Evolutionary conservation across 331 rosid species (phyloP).

Genomic region (Prunus yedoensis): DNA sequence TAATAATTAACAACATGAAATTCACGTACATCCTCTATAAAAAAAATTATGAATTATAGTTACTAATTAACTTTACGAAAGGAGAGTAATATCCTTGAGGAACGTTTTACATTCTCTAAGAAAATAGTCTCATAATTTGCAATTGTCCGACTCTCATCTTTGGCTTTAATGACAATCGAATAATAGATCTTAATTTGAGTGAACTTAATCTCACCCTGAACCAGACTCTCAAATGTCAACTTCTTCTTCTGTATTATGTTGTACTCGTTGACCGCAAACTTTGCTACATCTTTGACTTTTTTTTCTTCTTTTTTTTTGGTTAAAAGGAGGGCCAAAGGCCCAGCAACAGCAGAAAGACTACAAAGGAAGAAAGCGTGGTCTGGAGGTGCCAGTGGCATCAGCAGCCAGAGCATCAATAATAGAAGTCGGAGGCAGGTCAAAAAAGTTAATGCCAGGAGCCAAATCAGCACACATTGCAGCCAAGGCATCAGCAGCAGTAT

Average conservation of each 20-base stretch:
- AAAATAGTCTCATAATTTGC: not conserved
- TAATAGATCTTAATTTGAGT: not conserved
- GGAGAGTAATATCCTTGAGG: not conserved
- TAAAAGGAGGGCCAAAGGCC: no score
- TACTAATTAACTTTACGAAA: not conserved
- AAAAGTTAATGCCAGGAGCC: no score
- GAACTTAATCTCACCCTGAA: not conserved
- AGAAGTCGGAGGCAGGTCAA: no score
- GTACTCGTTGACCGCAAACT: constrained; percentile 48
- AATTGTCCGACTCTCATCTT: not conserved
- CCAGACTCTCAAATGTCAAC: not conserved
- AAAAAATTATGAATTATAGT: not conserved
- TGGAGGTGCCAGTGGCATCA: no score
- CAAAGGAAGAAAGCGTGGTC: no score
- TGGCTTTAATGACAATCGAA: not conserved
- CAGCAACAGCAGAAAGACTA: no score
- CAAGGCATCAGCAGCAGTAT: no score
- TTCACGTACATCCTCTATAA: no score
- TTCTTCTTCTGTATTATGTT: constrained; percentile 8
- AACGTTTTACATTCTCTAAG: not conserved
- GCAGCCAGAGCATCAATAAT: no score
- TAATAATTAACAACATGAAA: no score
- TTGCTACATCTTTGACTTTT: constrained; percentile 45
- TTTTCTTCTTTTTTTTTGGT: no score
- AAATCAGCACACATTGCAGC: no score